Conservation (phyloP, 202 grass and related monocot genomes). For the Brachypodium distachyon region DNA sequence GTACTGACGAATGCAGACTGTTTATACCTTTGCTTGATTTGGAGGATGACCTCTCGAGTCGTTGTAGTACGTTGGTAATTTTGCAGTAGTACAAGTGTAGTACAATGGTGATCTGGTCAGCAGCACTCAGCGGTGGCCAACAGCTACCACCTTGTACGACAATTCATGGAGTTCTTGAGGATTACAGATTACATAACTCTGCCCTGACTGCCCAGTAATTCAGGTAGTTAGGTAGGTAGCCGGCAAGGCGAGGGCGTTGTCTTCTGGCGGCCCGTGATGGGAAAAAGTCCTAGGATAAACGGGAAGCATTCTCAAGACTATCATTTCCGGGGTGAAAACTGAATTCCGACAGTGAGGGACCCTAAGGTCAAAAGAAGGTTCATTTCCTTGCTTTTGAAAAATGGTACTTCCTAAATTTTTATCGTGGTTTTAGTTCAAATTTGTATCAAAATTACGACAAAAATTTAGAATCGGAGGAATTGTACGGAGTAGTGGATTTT, state of each 20-base stretch:
- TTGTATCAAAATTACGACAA: no score
- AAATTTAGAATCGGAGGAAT: no score
- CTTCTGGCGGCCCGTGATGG: neutral
- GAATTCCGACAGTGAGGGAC: neutral
- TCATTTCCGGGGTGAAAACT: neutral
- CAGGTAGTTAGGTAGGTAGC: neutral
- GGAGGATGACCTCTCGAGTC: no score
- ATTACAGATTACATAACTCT: no score
- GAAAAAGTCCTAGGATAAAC: neutral
- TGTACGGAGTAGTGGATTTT: no score
- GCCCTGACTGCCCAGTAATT: neutral
- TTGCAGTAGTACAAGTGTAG: neutral
- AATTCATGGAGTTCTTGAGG: neutral
- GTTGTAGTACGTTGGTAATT: neutral
- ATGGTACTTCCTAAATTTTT: no score
- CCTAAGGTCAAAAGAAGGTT: neutral
- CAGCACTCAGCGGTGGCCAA: neutral
- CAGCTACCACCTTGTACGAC: conserved; percentile 13
- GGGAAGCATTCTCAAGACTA: conserved; percentile 4
- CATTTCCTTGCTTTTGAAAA: neutral
- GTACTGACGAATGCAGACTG: no score
- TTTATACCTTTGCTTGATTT: no score
- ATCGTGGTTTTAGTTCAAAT: no score
- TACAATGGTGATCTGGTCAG: neutral
- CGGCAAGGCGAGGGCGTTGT: neutral